Base-by-base conservation (phyloP, 106 monocot species). In the Dactylorhiza incarnata region DNA sequence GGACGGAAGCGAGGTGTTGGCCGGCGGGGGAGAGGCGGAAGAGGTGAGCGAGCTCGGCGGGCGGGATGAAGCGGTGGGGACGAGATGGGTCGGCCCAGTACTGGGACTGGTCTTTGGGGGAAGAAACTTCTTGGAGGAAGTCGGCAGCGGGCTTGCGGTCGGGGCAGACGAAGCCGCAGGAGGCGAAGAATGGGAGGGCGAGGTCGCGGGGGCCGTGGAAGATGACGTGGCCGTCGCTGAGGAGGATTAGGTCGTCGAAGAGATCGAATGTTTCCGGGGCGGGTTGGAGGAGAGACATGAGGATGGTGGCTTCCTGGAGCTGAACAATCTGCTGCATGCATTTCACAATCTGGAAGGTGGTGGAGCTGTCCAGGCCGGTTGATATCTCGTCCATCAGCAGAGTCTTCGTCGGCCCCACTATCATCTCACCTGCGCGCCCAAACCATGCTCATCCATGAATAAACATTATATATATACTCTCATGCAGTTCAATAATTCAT, bases 231-330 rank as follows among this genome's bases (percentile, higher is more conserved):
- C 94, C 94, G 72, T 94, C 90, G 16, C 88, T 88, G 73, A 94
- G 82, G 22, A 94, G 84, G 51, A 94, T 86, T 44, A 94, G 86
- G 72, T 95, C 95, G 79, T 95, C 95, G 62, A 95, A 95, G 25
- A 95, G 83, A 2, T 95, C 85, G 72, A 78, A 94, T 19, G 94
- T 94, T 77, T 94, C 94, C 7, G 91, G 91, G 17, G 89, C 83
- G 5, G 94, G 94, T 72, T 94, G 94, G 50, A 94, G 91, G 51
- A 94, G 88, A 17, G 94, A 91, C 84, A 94, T 87, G 68, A 91
- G 86, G 71, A 86, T 87, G 22, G 94, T 94, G 58, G 84, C 86
- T 81, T 82, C 89, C 7, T 76, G 81, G 10, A 91, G 78, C 73
- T 91, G 91, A 3, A 87, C 86, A 24, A 83, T 77, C 53, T 91